phyloP scores from a whole-genome alignment of 1,284 basidiomycete species.

The Sanghuangporus baumii region DNA sequence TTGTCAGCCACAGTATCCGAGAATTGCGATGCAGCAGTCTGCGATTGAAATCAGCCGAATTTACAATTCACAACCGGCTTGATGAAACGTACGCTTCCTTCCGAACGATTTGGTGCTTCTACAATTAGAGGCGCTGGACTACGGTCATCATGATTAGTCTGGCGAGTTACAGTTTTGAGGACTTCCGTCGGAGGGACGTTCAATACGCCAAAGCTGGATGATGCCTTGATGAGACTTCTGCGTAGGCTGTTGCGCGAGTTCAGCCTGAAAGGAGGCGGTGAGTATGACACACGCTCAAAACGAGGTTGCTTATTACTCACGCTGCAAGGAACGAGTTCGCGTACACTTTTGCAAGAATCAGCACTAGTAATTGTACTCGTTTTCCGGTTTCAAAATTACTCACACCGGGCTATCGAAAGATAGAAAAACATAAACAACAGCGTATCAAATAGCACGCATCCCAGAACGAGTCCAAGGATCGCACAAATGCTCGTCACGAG shows the following conservation, averaged over 20 bases:
- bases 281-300: not conserved
- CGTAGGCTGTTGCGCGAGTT: constrained; percentile 3
- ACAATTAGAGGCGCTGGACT: not conserved
- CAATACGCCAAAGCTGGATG: not conserved
- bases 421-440: constrained; percentile 17
- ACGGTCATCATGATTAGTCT: not conserved
- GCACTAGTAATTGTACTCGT: not conserved
- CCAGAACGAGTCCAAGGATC: constrained; percentile 10
- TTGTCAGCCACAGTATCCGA: not conserved
- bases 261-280: not conserved
- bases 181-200: not conserved
- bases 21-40: not conserved
- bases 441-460: constrained; percentile 7
- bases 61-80: not conserved
- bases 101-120: not conserved
- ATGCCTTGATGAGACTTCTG: not conserved
- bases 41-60: not conserved
- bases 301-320: not conserved
- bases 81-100: not conserved
- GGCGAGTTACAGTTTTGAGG: not conserved
- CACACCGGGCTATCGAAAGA: constrained; percentile 6
- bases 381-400: not conserved
- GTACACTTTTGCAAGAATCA: constrained; percentile 6
- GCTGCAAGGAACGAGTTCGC: constrained; percentile 15
- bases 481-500: constrained; percentile 16